Percentiles rank a stretch among this genome's conserved stretches.
Evolutionary conservation across 2,329 filamentous ascomycete genomes (phyloP).

Genomic region (Pseudogymnoascus sp.): DNA sequence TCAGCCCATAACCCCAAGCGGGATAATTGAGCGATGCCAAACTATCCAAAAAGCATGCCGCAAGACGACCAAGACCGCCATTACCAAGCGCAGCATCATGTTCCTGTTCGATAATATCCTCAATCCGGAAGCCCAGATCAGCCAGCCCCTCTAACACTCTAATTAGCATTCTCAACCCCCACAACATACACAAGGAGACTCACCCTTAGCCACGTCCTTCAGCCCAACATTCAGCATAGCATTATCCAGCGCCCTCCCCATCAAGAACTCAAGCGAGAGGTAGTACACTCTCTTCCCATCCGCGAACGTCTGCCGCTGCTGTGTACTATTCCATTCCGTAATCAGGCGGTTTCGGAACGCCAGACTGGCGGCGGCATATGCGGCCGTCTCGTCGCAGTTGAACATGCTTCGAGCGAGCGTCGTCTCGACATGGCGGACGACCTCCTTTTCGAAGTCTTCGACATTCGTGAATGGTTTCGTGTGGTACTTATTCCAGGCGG

Average conservation of each 20-base stretch:
- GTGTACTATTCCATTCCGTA: slow-evolving; percentile 95
- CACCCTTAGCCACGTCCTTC: slow-evolving; percentile 76
- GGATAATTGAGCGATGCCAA: slow-evolving; percentile 90
- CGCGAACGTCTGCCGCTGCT: slow-evolving; percentile 85
- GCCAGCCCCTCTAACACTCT: slow-evolving; percentile 59
- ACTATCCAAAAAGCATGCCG: slow-evolving; percentile 95
- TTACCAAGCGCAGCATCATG: slow-evolving; percentile 95
- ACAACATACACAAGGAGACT: slow-evolving; percentile 20
- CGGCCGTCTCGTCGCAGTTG: slow-evolving; percentile 93
- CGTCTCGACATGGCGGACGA: slow-evolving; percentile 92
- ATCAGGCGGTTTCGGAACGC: slow-evolving; percentile 90
- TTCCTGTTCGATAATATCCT: slow-evolving; percentile 90
- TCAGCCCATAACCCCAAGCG: slow-evolving; percentile 92
- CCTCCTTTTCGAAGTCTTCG: slow-evolving; percentile 78
- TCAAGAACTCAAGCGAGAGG: slow-evolving; percentile 92
- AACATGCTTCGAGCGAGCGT: slow-evolving; percentile 91
- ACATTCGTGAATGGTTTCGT: slow-evolving; percentile 64
- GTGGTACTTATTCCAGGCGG: slow-evolving; percentile 60
- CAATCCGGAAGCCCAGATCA: slow-evolving; percentile 92
- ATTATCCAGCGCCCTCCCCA: slow-evolving; percentile 95
- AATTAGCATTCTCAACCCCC: not conserved
- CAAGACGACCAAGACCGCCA: slow-evolving; percentile 86
- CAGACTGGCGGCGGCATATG: slow-evolving; percentile 82
- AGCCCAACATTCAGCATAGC: slow-evolving; percentile 93
- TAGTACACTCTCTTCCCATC: slow-evolving; percentile 97